Conservation (phyloP, 306 rosid species). For the Sphenostylis stenocarpa region DNA sequence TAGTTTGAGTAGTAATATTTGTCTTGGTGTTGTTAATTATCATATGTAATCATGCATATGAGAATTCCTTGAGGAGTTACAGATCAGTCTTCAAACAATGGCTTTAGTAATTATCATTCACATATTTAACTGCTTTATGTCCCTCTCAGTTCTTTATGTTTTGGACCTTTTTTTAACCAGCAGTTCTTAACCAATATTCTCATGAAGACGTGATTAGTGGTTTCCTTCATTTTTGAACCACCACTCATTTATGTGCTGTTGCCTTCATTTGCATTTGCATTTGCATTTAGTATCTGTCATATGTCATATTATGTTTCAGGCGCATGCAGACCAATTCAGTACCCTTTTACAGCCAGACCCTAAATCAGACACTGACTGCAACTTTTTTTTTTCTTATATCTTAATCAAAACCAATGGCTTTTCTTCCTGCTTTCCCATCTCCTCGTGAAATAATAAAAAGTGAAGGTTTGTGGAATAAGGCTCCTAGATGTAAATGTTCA, state of each 20-base stretch:
- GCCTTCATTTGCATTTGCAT: neutral
- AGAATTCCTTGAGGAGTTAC: too few relatives aligned
- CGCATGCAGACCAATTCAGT: neutral
- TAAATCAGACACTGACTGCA: conserved; percentile 8
- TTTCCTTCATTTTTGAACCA: neutral
- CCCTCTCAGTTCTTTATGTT: neutral
- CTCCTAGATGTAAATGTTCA: conserved; percentile 27
- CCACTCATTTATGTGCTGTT: neutral
- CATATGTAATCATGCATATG: too few relatives aligned
- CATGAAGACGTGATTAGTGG: neutral
- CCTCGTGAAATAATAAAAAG: conserved; percentile 50
- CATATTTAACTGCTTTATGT: neutral
- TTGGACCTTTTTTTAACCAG: neutral
- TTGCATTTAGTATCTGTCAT: neutral
- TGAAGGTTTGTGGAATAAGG: conserved; percentile 32
- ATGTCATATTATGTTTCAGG: neutral
- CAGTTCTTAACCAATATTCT: neutral
- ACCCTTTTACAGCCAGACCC: neutral
- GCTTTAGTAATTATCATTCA: neutral
- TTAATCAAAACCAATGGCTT: conserved; percentile 26
- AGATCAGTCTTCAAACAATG: too few relatives aligned
- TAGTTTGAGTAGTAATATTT: too few relatives aligned
- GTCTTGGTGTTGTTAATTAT: too few relatives aligned
- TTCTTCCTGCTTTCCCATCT: conserved; percentile 15
- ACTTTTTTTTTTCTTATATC: conserved; percentile 33